These are phyloP conservation scores for Tricholoma sp. DNA, from an alignment of 768 basidiomycete genomes.

Conservation along the genomic window DNA sequence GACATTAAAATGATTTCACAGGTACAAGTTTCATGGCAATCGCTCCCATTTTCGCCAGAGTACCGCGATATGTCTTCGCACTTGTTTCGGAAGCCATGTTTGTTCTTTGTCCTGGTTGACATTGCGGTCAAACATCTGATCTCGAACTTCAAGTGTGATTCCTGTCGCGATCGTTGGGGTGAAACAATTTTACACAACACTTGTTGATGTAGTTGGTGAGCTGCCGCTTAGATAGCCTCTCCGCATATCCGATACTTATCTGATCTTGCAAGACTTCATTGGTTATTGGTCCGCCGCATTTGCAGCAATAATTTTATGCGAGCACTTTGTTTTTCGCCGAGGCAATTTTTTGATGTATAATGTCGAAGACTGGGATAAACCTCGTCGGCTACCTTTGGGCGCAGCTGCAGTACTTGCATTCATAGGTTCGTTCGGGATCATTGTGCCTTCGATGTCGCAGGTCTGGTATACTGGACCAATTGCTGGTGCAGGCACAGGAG, in stretches of 20 bases:
- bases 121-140: neutral
- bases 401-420: constrained; percentile 53
- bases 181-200: constrained; percentile 55
- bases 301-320: constrained; percentile 51
- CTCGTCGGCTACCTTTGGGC: constrained; percentile 52
- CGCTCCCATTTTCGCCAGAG: constrained; percentile 43
- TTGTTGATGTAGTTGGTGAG: constrained; percentile 61
- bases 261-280: constrained; percentile 27
- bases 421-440: constrained; percentile 45
- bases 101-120: constrained; percentile 18
- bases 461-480: constrained; percentile 70
- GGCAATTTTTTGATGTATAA: constrained; percentile 44
- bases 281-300: constrained; percentile 64
- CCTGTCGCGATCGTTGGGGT: constrained; percentile 66
- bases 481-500: constrained; percentile 51
- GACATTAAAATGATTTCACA: constrained; percentile 8
- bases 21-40: constrained; percentile 63
- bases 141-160: constrained; percentile 40
- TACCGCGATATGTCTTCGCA: constrained; percentile 69
- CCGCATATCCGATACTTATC: neutral
- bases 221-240: constrained; percentile 11
- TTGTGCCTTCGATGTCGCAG: constrained; percentile 68
- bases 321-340: constrained; percentile 65
- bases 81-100: constrained; percentile 64
- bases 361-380: constrained; percentile 48